phyloP scores from a whole-genome alignment of 164 flowering plant species.

The Brasenia schreberi region DNA sequence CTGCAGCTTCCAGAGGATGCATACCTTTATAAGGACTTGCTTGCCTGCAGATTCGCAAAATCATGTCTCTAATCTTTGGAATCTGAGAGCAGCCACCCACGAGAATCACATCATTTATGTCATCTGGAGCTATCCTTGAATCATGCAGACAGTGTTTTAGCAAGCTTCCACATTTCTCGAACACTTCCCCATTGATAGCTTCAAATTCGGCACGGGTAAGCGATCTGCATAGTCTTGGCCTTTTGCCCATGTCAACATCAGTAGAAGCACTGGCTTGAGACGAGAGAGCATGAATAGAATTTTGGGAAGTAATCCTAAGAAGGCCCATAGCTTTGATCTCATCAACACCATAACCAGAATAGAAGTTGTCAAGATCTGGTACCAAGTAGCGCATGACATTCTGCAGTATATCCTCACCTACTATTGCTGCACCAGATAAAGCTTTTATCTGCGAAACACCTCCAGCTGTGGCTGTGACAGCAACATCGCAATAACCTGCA shows the following conservation, averaged over 20 bases:
- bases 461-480: conserved; percentile 76
- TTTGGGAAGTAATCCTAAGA: conserved; percentile 70
- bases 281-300: conserved; percentile 72
- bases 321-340: conserved; percentile 54
- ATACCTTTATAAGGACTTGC: conserved; percentile 37
- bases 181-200: conserved; percentile 41
- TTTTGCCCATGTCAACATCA: conserved; percentile 60
- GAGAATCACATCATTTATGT: conserved; percentile 61
- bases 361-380: conserved; percentile 37
- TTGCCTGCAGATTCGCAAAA: conserved; percentile 35
- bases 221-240: conserved; percentile 28
- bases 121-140: conserved; percentile 46
- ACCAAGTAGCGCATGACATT: conserved; percentile 57
- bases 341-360: conserved; percentile 31
- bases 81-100: conserved; percentile 90
- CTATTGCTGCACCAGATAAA: conserved; percentile 53
- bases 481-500: conserved; percentile 81
- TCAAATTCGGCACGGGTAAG: conserved; percentile 51
- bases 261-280: conserved; percentile 30
- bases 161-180: conserved; percentile 49
- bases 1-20: conserved; percentile 72
- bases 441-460: conserved; percentile 92
- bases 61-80: conserved; percentile 46
- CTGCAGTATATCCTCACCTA: conserved; percentile 83
- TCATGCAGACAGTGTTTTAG: conserved; percentile 49